phyloP scores from a whole-genome alignment of 2,329 filamentous ascomycete species.

The Fusarium sp. region DNA sequence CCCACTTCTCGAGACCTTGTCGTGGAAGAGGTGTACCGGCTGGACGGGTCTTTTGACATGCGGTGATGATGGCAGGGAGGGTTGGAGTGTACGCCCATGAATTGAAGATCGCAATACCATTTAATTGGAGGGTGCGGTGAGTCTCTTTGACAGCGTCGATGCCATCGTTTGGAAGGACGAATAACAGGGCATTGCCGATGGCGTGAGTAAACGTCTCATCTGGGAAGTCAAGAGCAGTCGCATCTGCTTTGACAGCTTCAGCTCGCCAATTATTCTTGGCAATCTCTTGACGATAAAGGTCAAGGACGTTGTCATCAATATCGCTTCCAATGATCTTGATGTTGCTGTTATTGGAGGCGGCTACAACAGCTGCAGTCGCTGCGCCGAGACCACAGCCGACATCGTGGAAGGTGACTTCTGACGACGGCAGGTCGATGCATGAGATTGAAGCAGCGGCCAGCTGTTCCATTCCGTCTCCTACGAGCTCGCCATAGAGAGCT shows the following conservation, averaged over 20 bases:
- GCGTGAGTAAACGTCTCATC: background rate
- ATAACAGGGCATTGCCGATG: background rate
- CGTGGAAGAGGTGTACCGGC: background rate
- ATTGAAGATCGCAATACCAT: background rate
- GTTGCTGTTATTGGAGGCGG: rapidly evolving
- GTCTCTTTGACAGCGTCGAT: background rate
- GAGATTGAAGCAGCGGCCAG: constrained; percentile 2
- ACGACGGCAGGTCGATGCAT: rapidly evolving
- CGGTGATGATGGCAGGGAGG: background rate
- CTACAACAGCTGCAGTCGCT: background rate
- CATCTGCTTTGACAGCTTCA: background rate
- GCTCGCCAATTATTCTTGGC: background rate
- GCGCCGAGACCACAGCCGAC: constrained; percentile 12
- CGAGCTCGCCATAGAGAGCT: constrained; percentile 1
- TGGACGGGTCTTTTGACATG: constrained; percentile 5
- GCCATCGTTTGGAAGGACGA: constrained; percentile 4
- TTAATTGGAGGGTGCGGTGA: background rate
- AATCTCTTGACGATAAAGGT: background rate
- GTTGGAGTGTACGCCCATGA: constrained; percentile 4
- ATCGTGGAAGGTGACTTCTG: constrained; percentile 1
- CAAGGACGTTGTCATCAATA: background rate
- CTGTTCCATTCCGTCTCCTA: constrained; percentile 5
- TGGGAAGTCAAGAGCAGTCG: background rate
- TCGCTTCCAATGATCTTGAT: constrained; percentile 5
- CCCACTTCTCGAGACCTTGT: constrained; percentile 14